Evolutionary conservation across 495 filamentous ascomycete species (phyloP), one percentile per base, ranked within the genome.

Genomic region (Clavariopsis aquatica): DNA sequence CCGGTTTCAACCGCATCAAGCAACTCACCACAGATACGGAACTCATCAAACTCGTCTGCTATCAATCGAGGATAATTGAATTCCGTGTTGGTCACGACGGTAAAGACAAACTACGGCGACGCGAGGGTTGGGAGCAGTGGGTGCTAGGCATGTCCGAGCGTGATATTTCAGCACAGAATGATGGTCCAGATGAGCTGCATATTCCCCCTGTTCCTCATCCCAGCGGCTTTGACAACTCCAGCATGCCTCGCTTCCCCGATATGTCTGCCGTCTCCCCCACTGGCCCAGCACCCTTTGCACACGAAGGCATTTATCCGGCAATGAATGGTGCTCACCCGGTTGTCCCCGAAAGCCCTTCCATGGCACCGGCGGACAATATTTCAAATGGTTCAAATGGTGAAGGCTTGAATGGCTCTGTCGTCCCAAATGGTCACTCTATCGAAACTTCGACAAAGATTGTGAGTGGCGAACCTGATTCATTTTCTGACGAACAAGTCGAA

Each of bases 1-100:
- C 90, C 9, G 79, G 76, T 43, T 98, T 98, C 80, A 90, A 90
- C 71, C 87, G 93, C 52, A 87, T 98, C 71, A 89, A 86, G 76
- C 76, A 83, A 15, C 75, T 96, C 26, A 90, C 89, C 6, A 81
- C 85, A 54, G 87, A 94, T 60, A 77, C 85, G 43, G 86, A 91
- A 36, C 68, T 93, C 20, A 77, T 98, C 49, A 88, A 89, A 55
- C 80, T 84, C 43, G 92, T 87, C 26, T 90, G 89, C 71, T 80
- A 86, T 45, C 78, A 85, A 36, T 90, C 92, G 5, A 81, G 82
- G 6, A 81, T 79, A 45, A 80, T 96, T 57, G 91, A 96, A 65
- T 81, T 89, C 70, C 78, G 85, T 38, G 73, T 81, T 29, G 87
- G 88, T 36, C 80, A 84, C 15, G 91, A 96, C 73, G 86, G 87